These are phyloP conservation scores for Pythium sp. DNA, from an alignment of 352 stramenopile genomes.

Conservation along the genomic window DNA sequence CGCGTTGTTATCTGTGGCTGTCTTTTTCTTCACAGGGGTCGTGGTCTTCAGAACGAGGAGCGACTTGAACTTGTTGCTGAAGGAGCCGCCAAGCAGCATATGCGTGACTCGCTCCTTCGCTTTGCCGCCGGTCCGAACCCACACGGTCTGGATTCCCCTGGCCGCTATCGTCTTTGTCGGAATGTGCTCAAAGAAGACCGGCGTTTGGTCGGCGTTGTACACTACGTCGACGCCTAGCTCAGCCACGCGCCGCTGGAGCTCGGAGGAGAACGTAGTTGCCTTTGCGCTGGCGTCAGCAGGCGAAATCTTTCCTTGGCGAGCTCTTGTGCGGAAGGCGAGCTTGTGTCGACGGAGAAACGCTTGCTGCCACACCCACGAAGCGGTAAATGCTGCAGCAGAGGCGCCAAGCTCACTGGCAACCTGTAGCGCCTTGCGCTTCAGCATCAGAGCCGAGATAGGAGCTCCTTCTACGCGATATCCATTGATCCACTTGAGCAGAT, in stretches of 20 bases:
- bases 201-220: background rate
- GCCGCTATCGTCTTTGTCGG: background rate
- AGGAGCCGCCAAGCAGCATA: background rate
- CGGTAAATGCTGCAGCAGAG: slow-evolving; percentile 1
- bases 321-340: background rate
- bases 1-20: background rate
- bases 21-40: background rate
- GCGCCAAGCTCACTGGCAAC: slow-evolving; percentile 1
- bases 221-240: background rate
- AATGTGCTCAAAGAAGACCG: background rate
- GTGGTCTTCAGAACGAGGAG: background rate
- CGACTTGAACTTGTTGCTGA: background rate
- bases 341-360: background rate
- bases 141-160: background rate
- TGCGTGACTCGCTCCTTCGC: background rate
- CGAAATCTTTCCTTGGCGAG: background rate
- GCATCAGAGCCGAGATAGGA: background rate
- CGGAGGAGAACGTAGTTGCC: background rate
- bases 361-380: slow-evolving; percentile 7
- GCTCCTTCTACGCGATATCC: slow-evolving; percentile 5
- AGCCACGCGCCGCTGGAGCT: background rate
- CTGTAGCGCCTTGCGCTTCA: slow-evolving; percentile 5
- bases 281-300: background rate
- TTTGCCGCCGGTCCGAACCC: background rate
- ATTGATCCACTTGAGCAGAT: slow-evolving; percentile 8